Base-by-base conservation (phyloP, 163 green algal species). In the Chlorella variabilis region DNA sequence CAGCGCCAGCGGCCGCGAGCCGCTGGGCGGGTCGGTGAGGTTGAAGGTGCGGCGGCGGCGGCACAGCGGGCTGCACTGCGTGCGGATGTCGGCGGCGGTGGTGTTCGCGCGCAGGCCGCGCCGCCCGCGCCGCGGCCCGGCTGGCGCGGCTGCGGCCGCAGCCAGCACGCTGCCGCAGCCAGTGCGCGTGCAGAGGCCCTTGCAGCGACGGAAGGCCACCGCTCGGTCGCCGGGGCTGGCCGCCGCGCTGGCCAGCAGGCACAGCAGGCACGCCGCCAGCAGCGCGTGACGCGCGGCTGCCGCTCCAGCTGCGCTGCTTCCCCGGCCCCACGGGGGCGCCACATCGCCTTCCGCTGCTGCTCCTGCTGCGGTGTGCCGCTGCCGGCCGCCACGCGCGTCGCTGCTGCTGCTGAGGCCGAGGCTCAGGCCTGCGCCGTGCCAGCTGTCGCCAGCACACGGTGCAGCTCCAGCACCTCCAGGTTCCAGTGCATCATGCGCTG, bases 191-290 rank as follows among this genome's bases (percentile, higher is more conserved):
- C 85, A 91, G 42, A 42, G 73, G 27, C 34, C 17, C 36, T 71
- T 1, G 74, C 81, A 86, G 73, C 79, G 81, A 20, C 62, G 76
- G 51, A 86, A 91, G 13, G 39, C 54, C 13, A 54, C n/a, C 15
- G 45, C 42, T 2, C 45, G 45, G 78, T 91, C 87, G 4, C 87
- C 87, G 21, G 88, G 41, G 68, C 87, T 91, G 41, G 71, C 77
- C 4, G 65, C 62, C 1, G 67, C 41, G 2, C 5, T 31, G 15
- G n/a, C 70, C 29, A 74, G 36, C 38, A 67, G 34, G 38, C 51
- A 48, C 67, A 83, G 67, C 33, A 66, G 4, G 62, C 48, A 75
- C 27, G 59, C 41, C 31, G 33, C 20, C 58, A 61, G 18, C 59
- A 83, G 48, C 33, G 27, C n/a, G 1, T 33, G 75, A 1, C 41